Evolutionary conservation across 257 asterid genomes (phyloP).

Genomic region (Ligustrum vulgare): DNA sequence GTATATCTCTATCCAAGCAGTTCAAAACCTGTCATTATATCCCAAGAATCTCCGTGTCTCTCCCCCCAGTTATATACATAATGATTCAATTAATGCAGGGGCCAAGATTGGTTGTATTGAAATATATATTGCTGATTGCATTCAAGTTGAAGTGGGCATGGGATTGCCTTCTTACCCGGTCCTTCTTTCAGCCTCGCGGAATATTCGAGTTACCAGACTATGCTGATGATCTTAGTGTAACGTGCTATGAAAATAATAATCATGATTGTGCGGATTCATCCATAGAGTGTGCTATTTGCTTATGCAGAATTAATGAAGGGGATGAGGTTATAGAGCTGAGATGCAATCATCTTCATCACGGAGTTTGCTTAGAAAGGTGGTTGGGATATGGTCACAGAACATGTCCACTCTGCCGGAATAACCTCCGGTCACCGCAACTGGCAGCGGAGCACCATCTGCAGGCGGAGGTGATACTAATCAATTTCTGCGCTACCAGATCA

Average conservation of each 20-base stretch:
- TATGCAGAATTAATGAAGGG: not conserved
- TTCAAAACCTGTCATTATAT: too few species aligned
- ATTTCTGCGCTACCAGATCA: not conserved
- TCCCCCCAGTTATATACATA: not conserved
- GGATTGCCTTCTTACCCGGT: not conserved
- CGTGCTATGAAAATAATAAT: not conserved
- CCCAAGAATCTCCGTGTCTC: not conserved
- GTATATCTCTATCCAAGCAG: too few species aligned
- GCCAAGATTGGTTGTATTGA: not conserved
- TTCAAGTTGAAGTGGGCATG: not conserved
- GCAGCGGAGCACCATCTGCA: not conserved
- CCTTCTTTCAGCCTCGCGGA: not conserved
- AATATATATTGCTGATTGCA: not conserved
- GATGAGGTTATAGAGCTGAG: not conserved
- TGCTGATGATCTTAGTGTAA: not conserved
- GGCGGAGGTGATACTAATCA: not conserved
- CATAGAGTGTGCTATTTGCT: not conserved
- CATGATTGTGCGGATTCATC: not conserved
- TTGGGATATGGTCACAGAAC: not conserved
- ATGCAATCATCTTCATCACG: not conserved
- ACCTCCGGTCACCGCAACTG: not conserved
- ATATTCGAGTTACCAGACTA: not conserved
- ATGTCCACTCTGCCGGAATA: not conserved
- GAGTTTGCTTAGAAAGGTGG: not conserved
- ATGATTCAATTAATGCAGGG: not conserved